Conservation (phyloP, 768 basidiomycete species). For the Pisolithus albus region DNA sequence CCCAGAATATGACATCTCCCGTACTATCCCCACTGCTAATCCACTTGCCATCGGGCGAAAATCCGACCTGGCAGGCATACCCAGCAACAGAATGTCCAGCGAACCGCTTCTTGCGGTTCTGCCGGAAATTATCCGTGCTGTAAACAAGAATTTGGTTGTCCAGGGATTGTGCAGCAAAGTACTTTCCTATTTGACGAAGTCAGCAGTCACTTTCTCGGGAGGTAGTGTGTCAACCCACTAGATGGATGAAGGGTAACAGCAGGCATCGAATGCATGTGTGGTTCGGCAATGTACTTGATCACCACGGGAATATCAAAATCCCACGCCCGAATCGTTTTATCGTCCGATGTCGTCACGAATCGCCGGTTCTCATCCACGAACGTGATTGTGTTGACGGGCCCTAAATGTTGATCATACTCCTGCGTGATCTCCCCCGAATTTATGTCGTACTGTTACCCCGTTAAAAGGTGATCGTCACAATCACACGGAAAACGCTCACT, state of each 20-base stretch:
- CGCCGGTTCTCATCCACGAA: slow-evolving; percentile 98
- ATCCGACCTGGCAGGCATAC: slow-evolving; percentile 94
- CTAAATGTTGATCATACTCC: slow-evolving; percentile 98
- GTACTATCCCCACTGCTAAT: slow-evolving; percentile 94
- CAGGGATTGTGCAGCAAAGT: slow-evolving; percentile 94
- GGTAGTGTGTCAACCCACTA: slow-evolving; percentile 48
- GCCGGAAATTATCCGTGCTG: slow-evolving; percentile 96
- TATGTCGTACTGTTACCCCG: slow-evolving; percentile 74
- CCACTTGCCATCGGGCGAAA: slow-evolving; percentile 98
- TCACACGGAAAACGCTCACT: slow-evolving; percentile 37
- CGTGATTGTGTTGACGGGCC: slow-evolving; percentile 97
- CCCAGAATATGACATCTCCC: slow-evolving; percentile 97
- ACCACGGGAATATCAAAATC: slow-evolving; percentile 99
- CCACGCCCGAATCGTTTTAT: slow-evolving; percentile 99
- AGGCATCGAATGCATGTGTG: slow-evolving; percentile 99
- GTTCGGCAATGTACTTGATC: slow-evolving; percentile 99
- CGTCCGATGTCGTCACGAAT: slow-evolving; percentile 97
- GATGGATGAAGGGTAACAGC: slow-evolving; percentile 94
- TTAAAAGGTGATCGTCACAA: slow-evolving; percentile 2
- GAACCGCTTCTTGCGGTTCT: slow-evolving; percentile 97
- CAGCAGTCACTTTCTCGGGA: slow-evolving; percentile 14
- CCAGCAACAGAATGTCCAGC: slow-evolving; percentile 96
- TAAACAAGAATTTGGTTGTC: slow-evolving; percentile 99
- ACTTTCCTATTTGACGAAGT: slow-evolving; percentile 59
- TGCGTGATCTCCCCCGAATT: slow-evolving; percentile 93